Conservation (phyloP, 2,329 filamentous ascomycete genomes). For the Septoria linicola region DNA sequence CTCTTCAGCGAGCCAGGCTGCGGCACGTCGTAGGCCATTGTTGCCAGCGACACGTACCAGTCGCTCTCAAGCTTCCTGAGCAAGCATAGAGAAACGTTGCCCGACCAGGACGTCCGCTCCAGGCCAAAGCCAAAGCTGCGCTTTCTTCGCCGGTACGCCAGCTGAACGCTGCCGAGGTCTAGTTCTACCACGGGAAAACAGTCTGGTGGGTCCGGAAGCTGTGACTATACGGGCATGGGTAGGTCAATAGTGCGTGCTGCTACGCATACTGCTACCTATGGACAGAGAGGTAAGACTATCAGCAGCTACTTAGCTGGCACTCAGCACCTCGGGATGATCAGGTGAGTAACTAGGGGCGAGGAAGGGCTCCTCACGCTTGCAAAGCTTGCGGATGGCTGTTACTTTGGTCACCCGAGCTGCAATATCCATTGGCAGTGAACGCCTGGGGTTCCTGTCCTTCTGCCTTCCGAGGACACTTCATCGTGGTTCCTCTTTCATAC, state of each 20-base stretch:
- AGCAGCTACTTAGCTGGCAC: too few relatives aligned
- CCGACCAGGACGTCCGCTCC: conserved; percentile 8
- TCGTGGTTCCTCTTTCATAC: too few relatives aligned
- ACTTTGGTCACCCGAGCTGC: too few relatives aligned
- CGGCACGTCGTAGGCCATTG: conserved; percentile 48
- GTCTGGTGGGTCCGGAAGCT: conserved; percentile 1
- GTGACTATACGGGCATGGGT: too few relatives aligned
- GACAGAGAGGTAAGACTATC: too few relatives aligned
- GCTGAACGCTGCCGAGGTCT: conserved; percentile 7
- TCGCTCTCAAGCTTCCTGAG: conserved; percentile 9
- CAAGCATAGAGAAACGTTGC: conserved; percentile 12
- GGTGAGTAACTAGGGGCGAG: neutral
- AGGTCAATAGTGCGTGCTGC: too few relatives aligned
- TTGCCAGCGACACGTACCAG: conserved; percentile 18
- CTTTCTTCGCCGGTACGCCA: conserved; percentile 6
- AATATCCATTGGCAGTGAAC: too few relatives aligned
- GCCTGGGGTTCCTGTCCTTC: too few relatives aligned
- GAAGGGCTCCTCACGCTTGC: neutral
- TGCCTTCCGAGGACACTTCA: too few relatives aligned
- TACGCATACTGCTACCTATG: too few relatives aligned
- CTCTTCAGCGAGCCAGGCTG: conserved; percentile 51
- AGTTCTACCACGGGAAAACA: neutral
- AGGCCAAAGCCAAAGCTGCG: conserved; percentile 6
- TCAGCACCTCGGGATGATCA: conserved; percentile 6
- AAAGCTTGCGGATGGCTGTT: neutral